These are phyloP conservation scores for Hypomontagnella submonticulosa DNA, from an alignment of 495 filamentous ascomycete species.

Conservation along the genomic window DNA sequence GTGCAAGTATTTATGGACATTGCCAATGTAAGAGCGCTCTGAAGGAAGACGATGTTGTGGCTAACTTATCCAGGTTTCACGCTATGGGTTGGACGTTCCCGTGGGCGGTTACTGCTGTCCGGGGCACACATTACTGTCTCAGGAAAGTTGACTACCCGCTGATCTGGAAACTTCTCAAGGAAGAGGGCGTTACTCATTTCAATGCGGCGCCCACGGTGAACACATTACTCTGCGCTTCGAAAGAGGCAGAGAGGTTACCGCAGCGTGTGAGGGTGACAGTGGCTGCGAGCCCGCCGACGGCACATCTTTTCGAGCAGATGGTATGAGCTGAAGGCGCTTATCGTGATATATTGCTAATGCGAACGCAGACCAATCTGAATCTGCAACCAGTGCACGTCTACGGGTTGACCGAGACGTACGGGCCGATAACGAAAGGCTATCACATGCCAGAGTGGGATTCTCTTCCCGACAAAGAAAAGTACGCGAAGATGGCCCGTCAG, in stretches of 20 bases:
- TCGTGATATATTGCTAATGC: background rate
- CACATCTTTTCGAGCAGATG: slow-evolving; percentile 94
- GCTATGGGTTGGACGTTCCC: slow-evolving; percentile 90
- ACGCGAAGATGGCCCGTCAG: slow-evolving; percentile 87
- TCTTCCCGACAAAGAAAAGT: slow-evolving; percentile 77
- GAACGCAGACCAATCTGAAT: slow-evolving; percentile 68
- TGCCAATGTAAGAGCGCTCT: slow-evolving; percentile 72
- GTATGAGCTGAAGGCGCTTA: slow-evolving; percentile 45
- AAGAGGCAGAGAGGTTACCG: slow-evolving; percentile 74
- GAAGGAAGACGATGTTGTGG: background rate
- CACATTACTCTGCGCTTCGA: slow-evolving; percentile 83
- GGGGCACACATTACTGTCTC: slow-evolving; percentile 94
- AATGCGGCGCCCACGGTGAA: slow-evolving; percentile 97
- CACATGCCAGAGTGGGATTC: slow-evolving; percentile 82
- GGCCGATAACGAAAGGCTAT: slow-evolving; percentile 95
- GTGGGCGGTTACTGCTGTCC: slow-evolving; percentile 86
- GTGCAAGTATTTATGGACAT: slow-evolving; percentile 88
- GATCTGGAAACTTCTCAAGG: slow-evolving; percentile 88
- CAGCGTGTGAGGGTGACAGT: slow-evolving; percentile 87
- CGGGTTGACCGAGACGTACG: slow-evolving; percentile 94
- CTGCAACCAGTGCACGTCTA: slow-evolving; percentile 94
- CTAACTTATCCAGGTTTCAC: slow-evolving; percentile 71
- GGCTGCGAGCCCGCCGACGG: slow-evolving; percentile 88
- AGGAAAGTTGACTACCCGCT: slow-evolving; percentile 93
- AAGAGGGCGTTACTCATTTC: slow-evolving; percentile 90